Evolutionary conservation across 2,329 filamentous ascomycete species (phyloP).

Genomic region (Aureobasidium leucospermi): DNA sequence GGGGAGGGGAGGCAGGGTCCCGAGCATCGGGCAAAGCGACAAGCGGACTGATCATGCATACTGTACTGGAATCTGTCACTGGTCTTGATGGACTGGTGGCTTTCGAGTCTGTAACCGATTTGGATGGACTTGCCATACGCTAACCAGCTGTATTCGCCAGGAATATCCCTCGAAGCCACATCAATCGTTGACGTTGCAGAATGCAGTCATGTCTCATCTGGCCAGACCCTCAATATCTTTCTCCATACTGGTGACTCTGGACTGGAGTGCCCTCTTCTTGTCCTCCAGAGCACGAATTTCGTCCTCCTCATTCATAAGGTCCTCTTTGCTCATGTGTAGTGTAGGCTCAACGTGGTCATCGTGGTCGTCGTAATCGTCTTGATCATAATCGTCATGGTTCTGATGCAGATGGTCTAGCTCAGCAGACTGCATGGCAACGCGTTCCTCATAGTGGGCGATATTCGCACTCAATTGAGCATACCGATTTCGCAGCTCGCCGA

Average conservation of each 20-base stretch:
- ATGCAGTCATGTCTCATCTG: constrained; percentile 31
- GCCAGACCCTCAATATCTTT: constrained; percentile 57
- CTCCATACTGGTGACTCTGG: constrained; percentile 60
- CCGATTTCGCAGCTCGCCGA: constrained; percentile 62
- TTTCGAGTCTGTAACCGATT: not conserved
- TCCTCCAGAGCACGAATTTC: constrained; percentile 57
- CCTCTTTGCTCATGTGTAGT: constrained; percentile 57
- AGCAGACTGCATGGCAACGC: constrained; percentile 67
- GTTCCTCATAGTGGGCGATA: constrained; percentile 70
- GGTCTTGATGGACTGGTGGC: not conserved
- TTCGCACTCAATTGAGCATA: constrained; percentile 66
- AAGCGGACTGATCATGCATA: not conserved
- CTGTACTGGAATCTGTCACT: not conserved
- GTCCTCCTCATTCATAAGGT: constrained; percentile 61
- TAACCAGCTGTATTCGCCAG: too few relatives aligned
- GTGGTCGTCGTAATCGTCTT: constrained; percentile 47
- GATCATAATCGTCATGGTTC: constrained; percentile 30
- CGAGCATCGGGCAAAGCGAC: not conserved
- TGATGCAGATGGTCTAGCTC: constrained; percentile 65
- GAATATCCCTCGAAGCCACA: too few relatives aligned
- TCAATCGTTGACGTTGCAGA: not conserved
- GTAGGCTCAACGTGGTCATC: constrained; percentile 46
- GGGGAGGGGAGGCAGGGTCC: too few relatives aligned
- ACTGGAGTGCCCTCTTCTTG: constrained; percentile 56
- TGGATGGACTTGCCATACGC: not conserved